phyloP scores from a whole-genome alignment of 2,329 filamentous ascomycete genomes.

The Septoria linicola region DNA sequence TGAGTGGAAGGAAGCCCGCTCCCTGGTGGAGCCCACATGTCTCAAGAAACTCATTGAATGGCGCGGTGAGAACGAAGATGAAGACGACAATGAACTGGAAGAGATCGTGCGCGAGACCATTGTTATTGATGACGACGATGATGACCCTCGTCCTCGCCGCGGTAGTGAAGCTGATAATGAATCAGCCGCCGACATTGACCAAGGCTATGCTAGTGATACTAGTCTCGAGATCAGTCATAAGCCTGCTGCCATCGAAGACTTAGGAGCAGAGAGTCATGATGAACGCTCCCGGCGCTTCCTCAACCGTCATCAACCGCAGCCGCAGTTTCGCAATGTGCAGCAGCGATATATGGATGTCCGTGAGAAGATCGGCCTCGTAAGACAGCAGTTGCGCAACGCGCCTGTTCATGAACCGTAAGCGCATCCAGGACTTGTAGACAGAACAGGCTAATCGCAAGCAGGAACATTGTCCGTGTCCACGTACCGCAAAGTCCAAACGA shows the following conservation, averaged over 20 bases:
- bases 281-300: conserved; percentile 27
- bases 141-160: conserved; percentile 35
- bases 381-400: conserved; percentile 25
- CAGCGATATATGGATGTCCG: conserved; percentile 22
- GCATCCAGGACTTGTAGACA: not conserved
- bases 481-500: conserved; percentile 15
- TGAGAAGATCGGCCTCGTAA: conserved; percentile 25
- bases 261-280: conserved; percentile 33
- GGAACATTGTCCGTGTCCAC: conserved; percentile 21
- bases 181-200: conserved; percentile 20
- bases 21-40: conserved; percentile 54
- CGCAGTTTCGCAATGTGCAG: conserved; percentile 10
- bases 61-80: conserved; percentile 58
- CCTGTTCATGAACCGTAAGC: conserved; percentile 13
- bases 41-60: conserved; percentile 60
- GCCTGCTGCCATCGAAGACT: conserved; percentile 29
- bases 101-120: conserved; percentile 65
- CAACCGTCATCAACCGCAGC: conserved; percentile 22
- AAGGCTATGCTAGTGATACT: conserved; percentile 31
- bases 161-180: conserved; percentile 27
- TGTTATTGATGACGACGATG: conserved; percentile 62
- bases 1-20: conserved; percentile 55
- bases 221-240: conserved; percentile 34
- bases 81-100: conserved; percentile 52
- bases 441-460: conserved; percentile 10